Evolutionary conservation across 2,329 filamentous ascomycete species (phyloP).

Genomic region (Clarireedia hainanense): DNA sequence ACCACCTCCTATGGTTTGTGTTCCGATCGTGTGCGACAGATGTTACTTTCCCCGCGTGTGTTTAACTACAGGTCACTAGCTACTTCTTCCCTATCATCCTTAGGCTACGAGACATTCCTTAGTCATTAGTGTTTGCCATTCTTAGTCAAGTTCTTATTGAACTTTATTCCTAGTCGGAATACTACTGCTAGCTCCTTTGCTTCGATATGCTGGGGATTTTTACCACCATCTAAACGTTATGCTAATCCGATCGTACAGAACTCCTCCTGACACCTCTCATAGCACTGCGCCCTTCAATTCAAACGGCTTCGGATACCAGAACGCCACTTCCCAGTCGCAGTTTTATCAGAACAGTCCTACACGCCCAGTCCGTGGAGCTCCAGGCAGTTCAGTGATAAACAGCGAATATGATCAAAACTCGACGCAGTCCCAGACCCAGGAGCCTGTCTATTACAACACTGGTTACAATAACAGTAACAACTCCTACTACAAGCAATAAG

Average conservation of each 20-base stretch:
- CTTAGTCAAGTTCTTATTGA: not conserved
- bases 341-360: not conserved
- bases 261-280: not conserved
- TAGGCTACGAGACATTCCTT: not conserved
- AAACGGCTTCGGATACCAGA: not conserved
- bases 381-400: not conserved
- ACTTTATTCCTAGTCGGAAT: constrained; percentile 1
- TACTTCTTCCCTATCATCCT: not conserved
- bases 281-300: not conserved
- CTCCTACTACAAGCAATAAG: not conserved
- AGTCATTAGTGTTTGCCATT: not conserved
- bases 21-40: constrained; percentile 2
- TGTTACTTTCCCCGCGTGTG: not conserved
- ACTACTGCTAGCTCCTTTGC: too few relatives aligned
- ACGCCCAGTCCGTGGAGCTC: not conserved
- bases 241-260: not conserved
- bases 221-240: not conserved
- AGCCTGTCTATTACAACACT: constrained; percentile 1
- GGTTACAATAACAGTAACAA: not conserved
- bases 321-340: not conserved
- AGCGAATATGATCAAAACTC: not conserved
- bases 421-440: not conserved
- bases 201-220: too few relatives aligned
- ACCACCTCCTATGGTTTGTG: constrained; percentile 2
- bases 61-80: not conserved